phyloP scores from a whole-genome alignment of 2,329 filamentous ascomycete species.

The Macrophomina tecta region DNA sequence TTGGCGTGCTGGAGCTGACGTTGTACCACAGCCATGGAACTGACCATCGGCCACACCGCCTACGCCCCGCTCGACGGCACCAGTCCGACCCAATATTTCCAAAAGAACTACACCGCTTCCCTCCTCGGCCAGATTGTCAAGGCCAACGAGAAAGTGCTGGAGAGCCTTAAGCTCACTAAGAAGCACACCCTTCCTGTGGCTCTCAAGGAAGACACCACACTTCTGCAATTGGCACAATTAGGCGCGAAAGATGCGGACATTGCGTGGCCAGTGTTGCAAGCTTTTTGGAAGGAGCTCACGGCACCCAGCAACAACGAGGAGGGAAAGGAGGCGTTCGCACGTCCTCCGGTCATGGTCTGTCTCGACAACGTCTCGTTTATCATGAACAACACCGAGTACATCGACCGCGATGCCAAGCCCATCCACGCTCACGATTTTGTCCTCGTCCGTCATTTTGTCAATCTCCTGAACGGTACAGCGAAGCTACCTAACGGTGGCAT shows the following conservation, averaged over 20 bases:
- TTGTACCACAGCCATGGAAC: slow-evolving; percentile 69
- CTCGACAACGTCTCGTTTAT: slow-evolving; percentile 82
- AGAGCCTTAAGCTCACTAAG: slow-evolving; percentile 56
- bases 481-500: slow-evolving; percentile 75
- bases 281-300: slow-evolving; percentile 80
- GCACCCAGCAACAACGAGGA: slow-evolving; percentile 46
- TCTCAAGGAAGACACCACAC: slow-evolving; percentile 63
- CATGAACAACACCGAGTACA: slow-evolving; percentile 80
- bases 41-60: slow-evolving; percentile 79
- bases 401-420: slow-evolving; percentile 69
- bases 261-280: slow-evolving; percentile 80
- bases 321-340: slow-evolving; percentile 48
- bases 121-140: slow-evolving; percentile 75
- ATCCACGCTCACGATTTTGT: slow-evolving; percentile 88
- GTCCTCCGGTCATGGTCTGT: slow-evolving; percentile 72
- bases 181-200: slow-evolving; percentile 65
- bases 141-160: slow-evolving; percentile 73
- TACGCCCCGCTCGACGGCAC: slow-evolving; percentile 72
- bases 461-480: slow-evolving; percentile 62
- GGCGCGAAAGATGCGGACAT: slow-evolving; percentile 76
- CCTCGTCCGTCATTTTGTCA: slow-evolving; percentile 75
- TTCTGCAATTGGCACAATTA: slow-evolving; percentile 70
- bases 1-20: background rate
- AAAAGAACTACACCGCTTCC: slow-evolving; percentile 77
- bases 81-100: slow-evolving; percentile 67